A percentile compares a stretch with the other conserved stretches of the same genome.
These are phyloP conservation scores for Lodderomyces jiufengensis DNA, from an alignment of 1,139 yeast genomes.

Conservation along the genomic window DNA sequence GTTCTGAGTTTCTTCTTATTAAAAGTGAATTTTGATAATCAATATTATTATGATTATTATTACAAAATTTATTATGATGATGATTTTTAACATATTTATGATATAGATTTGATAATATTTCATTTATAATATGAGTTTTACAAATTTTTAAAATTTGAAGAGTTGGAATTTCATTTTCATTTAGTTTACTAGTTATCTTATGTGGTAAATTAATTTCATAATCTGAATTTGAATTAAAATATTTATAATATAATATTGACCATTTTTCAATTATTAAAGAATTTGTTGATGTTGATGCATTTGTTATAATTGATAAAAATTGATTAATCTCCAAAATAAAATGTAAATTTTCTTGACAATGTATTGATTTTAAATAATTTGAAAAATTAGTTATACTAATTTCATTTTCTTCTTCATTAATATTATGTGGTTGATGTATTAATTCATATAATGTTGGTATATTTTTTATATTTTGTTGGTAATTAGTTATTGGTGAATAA, in stretches of 20 bases:
- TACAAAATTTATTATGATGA: not conserved
- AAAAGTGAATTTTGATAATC: no score
- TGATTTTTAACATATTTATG: conserved; percentile 11
- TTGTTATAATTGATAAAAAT: conserved; percentile 1
- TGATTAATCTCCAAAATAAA: conserved; percentile 12
- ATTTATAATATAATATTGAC: conserved; percentile 13
- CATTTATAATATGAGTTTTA: conserved; percentile 12
- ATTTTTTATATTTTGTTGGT: no score
- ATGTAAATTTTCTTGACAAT: conserved; percentile 15
- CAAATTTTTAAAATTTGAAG: conserved; percentile 8
- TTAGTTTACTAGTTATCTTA: conserved; percentile 9
- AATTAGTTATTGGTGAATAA: no score
- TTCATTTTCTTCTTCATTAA: no score
- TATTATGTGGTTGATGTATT: no score
- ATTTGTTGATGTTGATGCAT: not conserved
- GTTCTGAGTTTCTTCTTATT: conserved; percentile 2
- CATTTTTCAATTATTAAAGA: conserved; percentile 6
- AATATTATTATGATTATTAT: not conserved
- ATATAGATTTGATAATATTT: conserved; percentile 13
- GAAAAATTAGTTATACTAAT: no score
- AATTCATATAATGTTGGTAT: no score
- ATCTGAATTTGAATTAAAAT: conserved; percentile 11
- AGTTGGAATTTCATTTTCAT: conserved; percentile 7
- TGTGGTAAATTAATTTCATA: conserved; percentile 15
- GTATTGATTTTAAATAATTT: conserved; percentile 12